Evolutionary conservation across 306 rosid species (phyloP).

Genomic region (Rubus parviflorus): DNA sequence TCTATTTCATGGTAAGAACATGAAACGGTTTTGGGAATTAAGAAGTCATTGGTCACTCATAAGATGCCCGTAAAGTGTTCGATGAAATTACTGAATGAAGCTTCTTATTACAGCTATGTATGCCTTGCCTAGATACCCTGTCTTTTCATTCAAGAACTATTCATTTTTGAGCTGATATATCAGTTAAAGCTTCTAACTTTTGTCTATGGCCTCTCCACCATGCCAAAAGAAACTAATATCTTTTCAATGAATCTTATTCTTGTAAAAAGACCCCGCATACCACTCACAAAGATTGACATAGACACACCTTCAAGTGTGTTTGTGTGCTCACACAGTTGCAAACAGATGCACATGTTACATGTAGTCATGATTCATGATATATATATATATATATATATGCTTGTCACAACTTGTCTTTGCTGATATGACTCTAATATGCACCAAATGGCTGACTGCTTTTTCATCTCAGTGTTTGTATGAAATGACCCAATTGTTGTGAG

Average conservation of each 20-base stretch:
- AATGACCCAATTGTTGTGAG: not conserved
- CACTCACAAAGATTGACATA: conserved; percentile 44
- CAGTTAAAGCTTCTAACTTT: conserved; percentile 48
- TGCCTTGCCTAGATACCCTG: conserved; percentile 41
- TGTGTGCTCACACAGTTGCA: conserved; percentile 8
- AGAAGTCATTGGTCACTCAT: conserved; percentile 8
- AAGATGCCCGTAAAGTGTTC: not conserved
- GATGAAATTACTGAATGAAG: conserved; percentile 5
- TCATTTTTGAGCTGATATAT: conserved; percentile 31
- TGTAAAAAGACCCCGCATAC: conserved; percentile 48
- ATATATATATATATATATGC: not conserved
- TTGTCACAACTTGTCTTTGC: conserved; percentile 19
- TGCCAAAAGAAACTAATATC: conserved; percentile 46
- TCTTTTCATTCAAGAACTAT: conserved; percentile 48
- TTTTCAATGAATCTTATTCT: conserved; percentile 69
- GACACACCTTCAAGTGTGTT: conserved; percentile 5
- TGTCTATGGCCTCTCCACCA: conserved; percentile 73
- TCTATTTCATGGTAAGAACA: not conserved
- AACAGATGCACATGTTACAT: conserved; percentile 10
- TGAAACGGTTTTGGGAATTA: not conserved
- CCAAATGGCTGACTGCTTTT: conserved; percentile 16
- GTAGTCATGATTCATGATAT: conserved; percentile 10
- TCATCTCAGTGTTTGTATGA: not conserved
- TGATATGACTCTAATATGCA: not conserved
- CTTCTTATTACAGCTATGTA: conserved; percentile 37